Evolutionary conservation across 1,139 yeast species (phyloP).

Genomic region (Chernovozyma sophiae-reginae): DNA sequence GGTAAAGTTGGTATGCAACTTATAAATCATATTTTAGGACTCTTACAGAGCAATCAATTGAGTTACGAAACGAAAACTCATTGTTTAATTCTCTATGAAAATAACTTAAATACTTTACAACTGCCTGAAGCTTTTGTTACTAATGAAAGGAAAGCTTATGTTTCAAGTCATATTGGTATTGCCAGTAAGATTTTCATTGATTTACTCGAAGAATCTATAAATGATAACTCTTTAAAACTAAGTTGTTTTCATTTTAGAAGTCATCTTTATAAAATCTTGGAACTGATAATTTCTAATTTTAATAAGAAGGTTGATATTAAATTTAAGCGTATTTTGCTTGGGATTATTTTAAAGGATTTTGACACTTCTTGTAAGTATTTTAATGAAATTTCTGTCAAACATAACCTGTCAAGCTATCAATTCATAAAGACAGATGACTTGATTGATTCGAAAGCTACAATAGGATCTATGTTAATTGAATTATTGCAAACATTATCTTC

Average conservation of each 20-base stretch:
- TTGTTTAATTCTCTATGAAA: constrained; percentile 50
- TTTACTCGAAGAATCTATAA: constrained; percentile 17
- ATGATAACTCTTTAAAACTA: constrained; percentile 15
- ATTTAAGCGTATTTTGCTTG: constrained; percentile 15
- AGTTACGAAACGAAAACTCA: constrained; percentile 41
- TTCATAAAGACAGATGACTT: constrained; percentile 12
- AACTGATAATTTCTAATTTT: constrained; percentile 28
- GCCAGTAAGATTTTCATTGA: constrained; percentile 17
- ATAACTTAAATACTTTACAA: constrained; percentile 49
- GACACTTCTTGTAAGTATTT: constrained; percentile 14
- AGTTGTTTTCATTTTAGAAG: constrained; percentile 21
- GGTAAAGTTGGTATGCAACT: constrained; percentile 60
- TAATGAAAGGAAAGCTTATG: constrained; percentile 27
- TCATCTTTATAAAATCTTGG: constrained; percentile 26
- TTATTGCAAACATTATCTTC: constrained; percentile 22
- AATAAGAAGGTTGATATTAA: constrained; percentile 23
- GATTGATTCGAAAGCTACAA: constrained; percentile 13
- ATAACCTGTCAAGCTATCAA: constrained; percentile 1
- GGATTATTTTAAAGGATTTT: constrained; percentile 20
- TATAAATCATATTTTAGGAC: constrained; percentile 40
- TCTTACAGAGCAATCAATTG: constrained; percentile 30
- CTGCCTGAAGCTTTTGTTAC: constrained; percentile 47
- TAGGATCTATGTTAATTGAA: constrained; percentile 16
- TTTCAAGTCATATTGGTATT: constrained; percentile 23
- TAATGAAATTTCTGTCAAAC: constrained; percentile 11